Base-by-base conservation (phyloP, 345 rosid species). In the Populus tremula region DNA sequence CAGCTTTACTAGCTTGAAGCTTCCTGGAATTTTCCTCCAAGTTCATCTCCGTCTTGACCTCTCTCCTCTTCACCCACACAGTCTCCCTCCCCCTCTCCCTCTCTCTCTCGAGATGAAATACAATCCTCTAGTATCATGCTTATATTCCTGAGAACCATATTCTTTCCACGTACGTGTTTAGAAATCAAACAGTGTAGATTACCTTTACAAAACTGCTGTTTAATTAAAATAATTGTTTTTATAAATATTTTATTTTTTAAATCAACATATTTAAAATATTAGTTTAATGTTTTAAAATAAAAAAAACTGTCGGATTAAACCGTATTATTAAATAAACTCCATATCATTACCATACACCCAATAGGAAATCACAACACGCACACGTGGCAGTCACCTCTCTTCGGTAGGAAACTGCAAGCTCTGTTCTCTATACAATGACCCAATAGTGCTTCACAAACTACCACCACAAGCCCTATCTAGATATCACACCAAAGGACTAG, bases 91-190 rank as follows among this genome's bases (percentile, higher is more conserved):
- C 70, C 69, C 13, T 41, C 16, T 73, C 61, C 53, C 53, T 79
- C 50, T 45, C 49, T 62, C 45, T 69, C 54, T 0, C 1, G 9
- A 56, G 56, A 23, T 27, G 17, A 27, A 31, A 70, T 43, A 67
- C 49, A 10, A 21, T 1, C 71, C 29, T 67, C 49, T 6, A 67
- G 20, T 65, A 14, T 65, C 36, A 17, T 59, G 69, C 64, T 77
- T 71, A 71, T 76, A 77, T 82, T 82, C 80, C 82, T 54, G 0
- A 9, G 75, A 82, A 73, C 74, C 77, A 64, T 61, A 49, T 70
- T 71, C 82, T 77, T 33, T 73, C 61, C 70, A 50, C 45, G 45
- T 41, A 12, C 45, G 45, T 41, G 45, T 10, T 41, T 41, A 10
- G 45, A 41, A 41, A 41, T 10, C 11, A 41, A 10, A 41, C 45